Evolutionary conservation across 768 basidiomycete species (phyloP).

Genomic region (Tricholoma bakamatsutake): DNA sequence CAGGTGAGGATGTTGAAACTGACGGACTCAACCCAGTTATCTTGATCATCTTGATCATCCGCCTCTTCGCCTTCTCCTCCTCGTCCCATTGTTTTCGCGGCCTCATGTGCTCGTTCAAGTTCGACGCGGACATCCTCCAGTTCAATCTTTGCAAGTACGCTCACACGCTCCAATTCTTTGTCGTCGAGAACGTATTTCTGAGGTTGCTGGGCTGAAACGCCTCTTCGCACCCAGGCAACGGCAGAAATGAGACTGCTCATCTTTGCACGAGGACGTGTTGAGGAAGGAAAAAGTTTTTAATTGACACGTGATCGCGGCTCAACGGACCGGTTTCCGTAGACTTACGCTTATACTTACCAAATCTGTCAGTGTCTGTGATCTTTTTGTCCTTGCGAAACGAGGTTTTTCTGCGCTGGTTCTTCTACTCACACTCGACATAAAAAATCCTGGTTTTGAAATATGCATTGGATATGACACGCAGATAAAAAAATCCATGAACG

Average conservation of each 20-base stretch:
- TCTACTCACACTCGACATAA: too few relatives aligned
- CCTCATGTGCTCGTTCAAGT: slow-evolving; percentile 74
- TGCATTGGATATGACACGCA: too few relatives aligned
- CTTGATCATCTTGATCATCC: slow-evolving; percentile 49
- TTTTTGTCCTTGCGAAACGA: too few relatives aligned
- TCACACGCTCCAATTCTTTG: slow-evolving; percentile 83
- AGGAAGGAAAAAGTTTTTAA: neutral
- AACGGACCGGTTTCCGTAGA: neutral
- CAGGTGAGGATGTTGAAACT: slow-evolving; percentile 6
- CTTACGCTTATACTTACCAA: too few relatives aligned
- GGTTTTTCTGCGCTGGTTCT: too few relatives aligned
- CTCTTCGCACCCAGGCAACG: slow-evolving; percentile 77
- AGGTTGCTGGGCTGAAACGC: slow-evolving; percentile 70
- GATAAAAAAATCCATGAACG: too few relatives aligned
- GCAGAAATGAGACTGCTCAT: slow-evolving; percentile 78
- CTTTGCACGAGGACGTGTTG: neutral
- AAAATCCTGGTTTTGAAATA: too few relatives aligned
- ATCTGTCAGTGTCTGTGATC: too few relatives aligned
- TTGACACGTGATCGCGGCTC: slow-evolving; percentile 13
- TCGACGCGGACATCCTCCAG: slow-evolving; percentile 87
- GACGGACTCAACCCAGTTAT: slow-evolving; percentile 88
- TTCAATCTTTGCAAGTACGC: slow-evolving; percentile 78
- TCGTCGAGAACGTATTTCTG: slow-evolving; percentile 88
- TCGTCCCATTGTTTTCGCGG: slow-evolving; percentile 64
- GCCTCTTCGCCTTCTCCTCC: slow-evolving; percentile 63